Percentiles rank a stretch among this genome's conserved stretches.
These are phyloP conservation scores for Pseudogymnoascus sp. DNA, from an alignment of 2,329 filamentous ascomycete genomes.

Conservation along the genomic window DNA sequence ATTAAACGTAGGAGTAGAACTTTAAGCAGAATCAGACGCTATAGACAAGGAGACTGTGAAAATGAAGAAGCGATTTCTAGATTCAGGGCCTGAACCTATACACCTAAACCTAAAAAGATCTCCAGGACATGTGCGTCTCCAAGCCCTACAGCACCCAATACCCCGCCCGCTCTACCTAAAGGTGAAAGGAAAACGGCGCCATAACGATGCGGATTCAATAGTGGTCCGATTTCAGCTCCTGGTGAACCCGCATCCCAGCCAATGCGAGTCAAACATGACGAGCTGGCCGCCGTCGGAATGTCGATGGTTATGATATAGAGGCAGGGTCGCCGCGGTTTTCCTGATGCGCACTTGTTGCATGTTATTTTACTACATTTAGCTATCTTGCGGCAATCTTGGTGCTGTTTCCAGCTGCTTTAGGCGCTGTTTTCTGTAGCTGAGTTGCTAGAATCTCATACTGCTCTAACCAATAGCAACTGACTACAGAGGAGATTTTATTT, in stretches of 20 bases:
- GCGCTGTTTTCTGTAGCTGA: background rate
- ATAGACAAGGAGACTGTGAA: background rate
- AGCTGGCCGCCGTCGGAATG: background rate
- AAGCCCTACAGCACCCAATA: background rate
- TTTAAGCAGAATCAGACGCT: background rate
- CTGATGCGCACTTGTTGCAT: background rate
- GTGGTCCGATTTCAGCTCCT: background rate
- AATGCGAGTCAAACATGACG: background rate
- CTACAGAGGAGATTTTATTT: too few relatives aligned
- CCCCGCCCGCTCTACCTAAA: background rate
- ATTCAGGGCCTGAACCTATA: background rate
- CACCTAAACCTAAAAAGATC: background rate
- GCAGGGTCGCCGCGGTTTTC: background rate
- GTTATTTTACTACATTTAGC: background rate
- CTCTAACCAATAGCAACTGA: too few relatives aligned
- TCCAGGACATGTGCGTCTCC: background rate
- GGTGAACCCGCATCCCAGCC: too few relatives aligned
- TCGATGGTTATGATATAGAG: background rate
- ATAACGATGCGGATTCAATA: background rate
- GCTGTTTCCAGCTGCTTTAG: background rate
- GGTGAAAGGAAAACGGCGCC: background rate
- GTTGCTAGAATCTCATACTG: background rate
- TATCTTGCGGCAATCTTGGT: background rate
- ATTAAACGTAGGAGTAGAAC: background rate
- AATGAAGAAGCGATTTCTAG: background rate